Base-by-base conservation (phyloP, 495 filamentous ascomycete species). In the Poronia punctata region DNA sequence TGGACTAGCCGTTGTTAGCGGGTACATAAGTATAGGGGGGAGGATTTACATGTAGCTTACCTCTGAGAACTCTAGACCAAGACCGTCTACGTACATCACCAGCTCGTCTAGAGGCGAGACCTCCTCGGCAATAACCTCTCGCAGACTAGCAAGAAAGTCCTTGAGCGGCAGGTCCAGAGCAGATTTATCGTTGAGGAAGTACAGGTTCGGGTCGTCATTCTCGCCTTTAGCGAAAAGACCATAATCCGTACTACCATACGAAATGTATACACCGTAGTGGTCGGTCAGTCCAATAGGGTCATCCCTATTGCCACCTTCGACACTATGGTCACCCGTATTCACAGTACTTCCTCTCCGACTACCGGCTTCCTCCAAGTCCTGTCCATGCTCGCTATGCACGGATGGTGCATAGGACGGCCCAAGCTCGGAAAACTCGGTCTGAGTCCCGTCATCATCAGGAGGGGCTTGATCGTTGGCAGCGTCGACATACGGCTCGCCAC, bases 11-110 rank as follows among this genome's bases (percentile, higher is more conserved):
- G 9, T 7, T 8, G 38, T 58, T 36, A 61, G 52, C 33, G 27
- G 20, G 11, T 21, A 26, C 6, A 11, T 15, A 26, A n/a, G 10
- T 29, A 12, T 7, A 6, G 26, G 22, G 16, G 23, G 14, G 2
- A 12, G 3, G 26, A 5, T 0, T 26, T 31, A 15, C n/a, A n/a
- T n/a, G 10, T 15, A 47, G 40, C 72, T 72, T 70, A 84, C 84
- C 72, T 92, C 84, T 45, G 72, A 75, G 57, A 86, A 66, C 48
- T 83, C 73, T 23, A 94, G 67, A 47, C 74, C 80, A 40, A 92
- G 65, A 17, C 75, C 65, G 12, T 80, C 75, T 39, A 93, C 67
- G 33, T 77, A 70, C 42, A 92, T 64, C 17, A 79, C 67, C 31
- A 94, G 60, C 44, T 88, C 80, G 43, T 89, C 80, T 21, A 79